phyloP scores from a whole-genome alignment of 768 basidiomycete species.

The Saitozyma sp. region DNA sequence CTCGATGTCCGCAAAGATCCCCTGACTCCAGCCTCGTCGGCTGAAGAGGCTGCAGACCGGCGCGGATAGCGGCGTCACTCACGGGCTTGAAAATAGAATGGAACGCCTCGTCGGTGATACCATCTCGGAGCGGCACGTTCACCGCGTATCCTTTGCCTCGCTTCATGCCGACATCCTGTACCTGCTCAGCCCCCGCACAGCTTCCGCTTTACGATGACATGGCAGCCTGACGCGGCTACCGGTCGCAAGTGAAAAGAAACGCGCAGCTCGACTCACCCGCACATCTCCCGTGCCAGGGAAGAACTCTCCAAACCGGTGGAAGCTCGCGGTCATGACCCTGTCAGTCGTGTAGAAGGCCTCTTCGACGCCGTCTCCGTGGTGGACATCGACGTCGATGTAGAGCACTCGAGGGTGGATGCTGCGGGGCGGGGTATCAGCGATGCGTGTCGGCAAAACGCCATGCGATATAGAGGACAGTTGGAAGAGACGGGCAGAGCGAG shows the following conservation, averaged over 20 bases:
- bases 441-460: neutral
- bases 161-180: conserved; percentile 76
- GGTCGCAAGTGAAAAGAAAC: neutral
- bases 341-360: conserved; percentile 98
- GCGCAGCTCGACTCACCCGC: conserved; percentile 25
- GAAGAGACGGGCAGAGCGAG: neutral
- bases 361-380: conserved; percentile 98
- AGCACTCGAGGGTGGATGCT: conserved; percentile 70
- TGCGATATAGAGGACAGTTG: neutral
- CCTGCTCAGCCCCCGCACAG: neutral
- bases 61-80: conserved; percentile 43
- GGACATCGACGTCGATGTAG: conserved; percentile 97
- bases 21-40: neutral
- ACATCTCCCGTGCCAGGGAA: conserved; percentile 88
- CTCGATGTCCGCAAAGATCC: neutral
- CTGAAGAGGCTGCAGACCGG: neutral
- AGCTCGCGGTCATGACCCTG: conserved; percentile 93
- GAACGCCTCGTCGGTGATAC: conserved; percentile 86
- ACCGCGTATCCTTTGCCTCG: conserved; percentile 80
- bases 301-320: conserved; percentile 96
- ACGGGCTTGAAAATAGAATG: conserved; percentile 89
- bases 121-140: conserved; percentile 92
- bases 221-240: neutral
- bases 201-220: too few relatives aligned
- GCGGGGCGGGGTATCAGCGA: neutral